Evolutionary conservation across 331 rosid genomes (phyloP), one percentile per base, ranked within the genome.

Genomic region (Quercus phellos): DNA sequence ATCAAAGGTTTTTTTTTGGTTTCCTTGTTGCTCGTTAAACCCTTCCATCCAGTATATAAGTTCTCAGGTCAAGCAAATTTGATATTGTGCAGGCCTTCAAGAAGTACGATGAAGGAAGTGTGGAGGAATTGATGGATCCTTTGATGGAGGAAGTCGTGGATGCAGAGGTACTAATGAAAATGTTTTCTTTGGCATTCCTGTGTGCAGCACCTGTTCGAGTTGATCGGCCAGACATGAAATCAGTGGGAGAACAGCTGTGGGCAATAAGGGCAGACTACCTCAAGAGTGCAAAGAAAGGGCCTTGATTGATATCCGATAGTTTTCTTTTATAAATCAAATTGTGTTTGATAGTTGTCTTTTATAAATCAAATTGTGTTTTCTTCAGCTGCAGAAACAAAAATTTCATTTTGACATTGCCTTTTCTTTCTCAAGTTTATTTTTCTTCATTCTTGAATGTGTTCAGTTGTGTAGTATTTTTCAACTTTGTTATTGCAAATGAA

Each of bases 221-320:
- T 3, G 94, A 91, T 70, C 81, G 98, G 67, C 99, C 99, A 0
- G 94, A 89, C 83, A 93, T 95, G 99, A 91, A 91, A 80, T 17
- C 85, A 5, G 98, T 89, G 69, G 90, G 94, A 38, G 92, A 95
- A 90, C 91, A 88, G 81, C 64, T 95, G 76, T 93, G 98, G 99
- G 74, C 91, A 32, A 88, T 93, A 79, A 89, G 98, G 74, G 98
- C 98, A 61, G 92, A 86, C 58, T 93, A 95, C 80, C 66, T 90
- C 51, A 90, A 77, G 79, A 86, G 90, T 74, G 69, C 77, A 68
- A 87, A 78, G 70, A 91, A 80, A 84, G 80, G 79, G 26, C 88
- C 74, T 73, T 55, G 19, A 42, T n/a, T 66, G 70, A 74, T 55
- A 35, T 10, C 54, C n/a, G 46, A 58, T 64, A 68, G 76, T 82